Evolutionary conservation across 2,329 filamentous ascomycete genomes (phyloP).

Genomic region (Hypoxylon sp.): DNA sequence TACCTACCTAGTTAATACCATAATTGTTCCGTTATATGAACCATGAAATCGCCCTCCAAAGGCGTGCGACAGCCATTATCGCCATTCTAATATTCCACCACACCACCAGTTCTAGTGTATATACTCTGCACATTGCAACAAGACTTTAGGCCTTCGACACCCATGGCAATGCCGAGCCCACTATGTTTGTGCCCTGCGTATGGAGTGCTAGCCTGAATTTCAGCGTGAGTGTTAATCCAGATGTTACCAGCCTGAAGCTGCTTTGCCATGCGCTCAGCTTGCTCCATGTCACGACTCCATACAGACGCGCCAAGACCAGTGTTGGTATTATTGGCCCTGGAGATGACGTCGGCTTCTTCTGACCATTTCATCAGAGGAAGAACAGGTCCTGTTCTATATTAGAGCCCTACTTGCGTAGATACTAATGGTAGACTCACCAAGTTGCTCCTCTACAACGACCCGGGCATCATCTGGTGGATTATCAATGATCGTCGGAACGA

Average conservation of each 20-base stretch:
- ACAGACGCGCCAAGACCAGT: slow-evolving; percentile 67
- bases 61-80: no score
- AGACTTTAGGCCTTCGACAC: slow-evolving; percentile 29
- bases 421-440: slow-evolving; percentile 48
- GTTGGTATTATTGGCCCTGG: slow-evolving; percentile 62
- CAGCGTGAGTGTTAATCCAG: slow-evolving; percentile 64
- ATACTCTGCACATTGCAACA: slow-evolving; percentile 32
- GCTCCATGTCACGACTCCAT: slow-evolving; percentile 63
- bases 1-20: no score
- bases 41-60: no score
- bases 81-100: background rate
- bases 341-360: slow-evolving; percentile 61
- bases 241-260: slow-evolving; percentile 67
- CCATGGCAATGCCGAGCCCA: slow-evolving; percentile 55
- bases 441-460: slow-evolving; percentile 69
- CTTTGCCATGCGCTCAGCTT: slow-evolving; percentile 61
- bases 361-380: slow-evolving; percentile 61
- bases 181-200: slow-evolving; percentile 66
- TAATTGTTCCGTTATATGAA: no score
- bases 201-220: slow-evolving; percentile 55
- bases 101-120: background rate
- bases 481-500: slow-evolving; percentile 71
- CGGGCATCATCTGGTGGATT: slow-evolving; percentile 69
- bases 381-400: slow-evolving; percentile 53
- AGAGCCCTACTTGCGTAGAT: background rate